Evolutionary conservation across 2,329 filamentous ascomycete species (phyloP).

Genomic region (Venturia asperata): DNA sequence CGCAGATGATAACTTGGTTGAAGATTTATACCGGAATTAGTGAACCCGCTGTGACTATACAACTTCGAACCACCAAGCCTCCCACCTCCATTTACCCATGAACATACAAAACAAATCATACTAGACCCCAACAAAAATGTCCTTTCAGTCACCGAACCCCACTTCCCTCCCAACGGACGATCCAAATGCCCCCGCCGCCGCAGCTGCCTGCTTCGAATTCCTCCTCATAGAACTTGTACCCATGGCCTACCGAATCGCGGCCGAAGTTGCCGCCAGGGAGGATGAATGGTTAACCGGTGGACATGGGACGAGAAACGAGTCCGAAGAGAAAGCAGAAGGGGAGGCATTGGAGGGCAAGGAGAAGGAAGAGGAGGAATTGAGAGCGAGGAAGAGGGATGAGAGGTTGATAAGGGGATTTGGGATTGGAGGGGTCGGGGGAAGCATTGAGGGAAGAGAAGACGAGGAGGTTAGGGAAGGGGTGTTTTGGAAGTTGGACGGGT

Average conservation of each 20-base stretch:
- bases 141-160: neutral
- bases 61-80: neutral
- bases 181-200: slow-evolving; percentile 68
- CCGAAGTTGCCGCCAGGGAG: slow-evolving; percentile 55
- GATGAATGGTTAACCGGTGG: slow-evolving; percentile 28
- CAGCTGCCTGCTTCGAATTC: slow-evolving; percentile 82
- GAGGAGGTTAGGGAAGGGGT: slow-evolving; percentile 80
- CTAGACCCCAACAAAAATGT: neutral
- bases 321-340: slow-evolving; percentile 4
- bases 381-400: slow-evolving; percentile 20
- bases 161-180: slow-evolving; percentile 38
- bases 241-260: slow-evolving; percentile 78
- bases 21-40: too few species aligned
- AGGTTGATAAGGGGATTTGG: slow-evolving; percentile 24
- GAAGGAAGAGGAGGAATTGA: slow-evolving; percentile 21
- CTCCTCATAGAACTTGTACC: slow-evolving; percentile 95
- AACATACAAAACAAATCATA: neutral
- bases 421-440: slow-evolving; percentile 22
- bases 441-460: slow-evolving; percentile 49
- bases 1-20: too few species aligned
- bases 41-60: neutral
- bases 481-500: slow-evolving; percentile 71
- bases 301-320: neutral
- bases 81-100: neutral
- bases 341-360: slow-evolving; percentile 18